Base-by-base conservation (phyloP, 2,329 filamentous ascomycete genomes). In the Pleurostoma richardsiae region DNA sequence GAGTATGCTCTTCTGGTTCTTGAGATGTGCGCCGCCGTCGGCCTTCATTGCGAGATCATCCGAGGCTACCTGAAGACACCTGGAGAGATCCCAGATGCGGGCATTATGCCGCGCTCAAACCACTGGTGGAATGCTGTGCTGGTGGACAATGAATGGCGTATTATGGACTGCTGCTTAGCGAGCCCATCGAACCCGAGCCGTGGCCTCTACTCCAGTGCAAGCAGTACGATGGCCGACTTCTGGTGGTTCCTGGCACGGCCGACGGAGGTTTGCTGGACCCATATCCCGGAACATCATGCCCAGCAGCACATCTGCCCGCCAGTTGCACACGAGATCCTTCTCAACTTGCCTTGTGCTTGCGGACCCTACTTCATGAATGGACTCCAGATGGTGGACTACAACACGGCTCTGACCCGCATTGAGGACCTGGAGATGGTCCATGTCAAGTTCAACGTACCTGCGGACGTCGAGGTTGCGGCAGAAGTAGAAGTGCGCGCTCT, bases 121-220 rank as follows among this genome's bases (percentile, higher is more conserved):
- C 94, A 99, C 68, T 97, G 88, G 83, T 99, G 94, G 94, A 99
- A 99, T 57, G 85, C 90, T 1, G 89, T 97, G 19, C 71, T 96
- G 33, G 84, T 96, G 6, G 94, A 99, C 64, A 86, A 88, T 27
- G 90, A 96, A 67, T 99, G 94, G 94, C 86, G 94, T 43, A 87
- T 97, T 54, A 89, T 99, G 72, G 94, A 99, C 65, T 94, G 90
- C 63, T 95, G 90, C 33, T 74, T 99, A 42, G 90, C 94, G 4
- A 91, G 86, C 52, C 91, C 92, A 10, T 96, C 92, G 0, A 90
- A 97, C 58, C 92, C 94, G 7, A 83, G 81, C 48, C 81, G 95
- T 42, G 75, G 73, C 11, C 73, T 83, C 30, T 97, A 95, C 67
- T 95, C 90, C 10, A 88, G 80, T 55, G 78, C 79, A 29, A 80